Percentiles rank a stretch among this genome's conserved stretches.
phyloP scores from a whole-genome alignment of 495 filamentous ascomycete genomes.

The Neurospora terricola region DNA sequence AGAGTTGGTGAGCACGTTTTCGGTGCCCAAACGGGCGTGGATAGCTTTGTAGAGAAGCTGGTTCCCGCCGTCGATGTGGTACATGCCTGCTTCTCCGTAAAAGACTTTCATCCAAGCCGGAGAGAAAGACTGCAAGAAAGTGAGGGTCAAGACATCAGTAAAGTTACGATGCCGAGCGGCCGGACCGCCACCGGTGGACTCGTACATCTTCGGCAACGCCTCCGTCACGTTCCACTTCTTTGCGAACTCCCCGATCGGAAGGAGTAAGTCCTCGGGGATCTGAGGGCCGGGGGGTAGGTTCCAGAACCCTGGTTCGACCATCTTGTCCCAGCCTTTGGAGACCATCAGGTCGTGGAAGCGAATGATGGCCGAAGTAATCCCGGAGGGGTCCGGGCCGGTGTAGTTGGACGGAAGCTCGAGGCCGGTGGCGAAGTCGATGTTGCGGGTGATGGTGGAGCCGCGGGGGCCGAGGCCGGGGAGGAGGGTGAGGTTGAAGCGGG shows the following conservation, averaged over 20 bases:
- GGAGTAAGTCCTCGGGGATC: constrained; percentile 33
- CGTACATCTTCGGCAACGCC: constrained; percentile 20
- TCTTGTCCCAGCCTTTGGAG: constrained; percentile 21
- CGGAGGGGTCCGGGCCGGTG: constrained; percentile 7
- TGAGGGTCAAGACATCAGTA: constrained; percentile 24
- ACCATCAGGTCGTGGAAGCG: constrained; percentile 25
- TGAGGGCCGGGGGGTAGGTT: constrained; percentile 22
- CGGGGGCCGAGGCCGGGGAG: not conserved
- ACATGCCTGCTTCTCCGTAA: constrained; percentile 8
- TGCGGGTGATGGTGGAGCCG: constrained; percentile 9
- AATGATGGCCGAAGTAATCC: constrained; percentile 19
- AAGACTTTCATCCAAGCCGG: constrained; percentile 22
- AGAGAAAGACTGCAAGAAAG: constrained; percentile 27
- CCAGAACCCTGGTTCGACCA: constrained; percentile 24
- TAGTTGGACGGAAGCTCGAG: constrained; percentile 5
- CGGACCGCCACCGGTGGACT: constrained; percentile 16
- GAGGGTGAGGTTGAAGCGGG: constrained; percentile 19
- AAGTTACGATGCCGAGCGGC: constrained; percentile 22
- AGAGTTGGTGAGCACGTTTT: constrained; percentile 24
- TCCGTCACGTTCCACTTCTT: constrained; percentile 30
- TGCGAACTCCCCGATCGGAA: constrained; percentile 32
- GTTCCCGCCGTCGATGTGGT: constrained; percentile 22
- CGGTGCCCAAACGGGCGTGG: constrained; percentile 14
- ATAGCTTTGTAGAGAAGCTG: constrained; percentile 27
- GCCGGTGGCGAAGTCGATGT: constrained; percentile 32